phyloP scores from a whole-genome alignment of 2,329 filamentous ascomycete species.

The Elsinoe batatas region DNA sequence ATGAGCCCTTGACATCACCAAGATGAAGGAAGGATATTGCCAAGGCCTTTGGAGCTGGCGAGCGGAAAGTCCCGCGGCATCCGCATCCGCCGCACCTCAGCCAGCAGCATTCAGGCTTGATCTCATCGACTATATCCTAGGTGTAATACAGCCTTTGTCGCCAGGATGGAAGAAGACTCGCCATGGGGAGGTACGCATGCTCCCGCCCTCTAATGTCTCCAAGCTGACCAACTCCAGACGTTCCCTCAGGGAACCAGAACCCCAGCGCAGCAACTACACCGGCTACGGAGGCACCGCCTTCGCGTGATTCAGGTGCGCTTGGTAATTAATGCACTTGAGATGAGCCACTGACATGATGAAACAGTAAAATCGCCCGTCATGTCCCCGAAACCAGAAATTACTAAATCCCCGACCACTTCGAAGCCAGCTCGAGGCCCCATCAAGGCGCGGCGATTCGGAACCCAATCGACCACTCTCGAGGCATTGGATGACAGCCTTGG shows the following conservation, averaged over 20 bases:
- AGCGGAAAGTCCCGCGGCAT: not conserved
- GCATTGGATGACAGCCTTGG: slow-evolving; percentile 68
- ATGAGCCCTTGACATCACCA: too few relatives aligned
- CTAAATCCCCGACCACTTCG: slow-evolving; percentile 18
- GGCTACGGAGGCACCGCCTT: slow-evolving; percentile 21
- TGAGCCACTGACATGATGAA: not conserved
- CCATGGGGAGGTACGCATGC: slow-evolving; percentile 16
- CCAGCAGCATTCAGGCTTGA: slow-evolving; percentile 7
- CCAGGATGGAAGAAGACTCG: slow-evolving; percentile 17
- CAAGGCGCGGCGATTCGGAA: slow-evolving; percentile 52
- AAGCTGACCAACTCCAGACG: slow-evolving; percentile 29
- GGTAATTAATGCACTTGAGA: not conserved
- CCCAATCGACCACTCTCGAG: slow-evolving; percentile 68
- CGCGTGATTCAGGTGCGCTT: slow-evolving; percentile 1
- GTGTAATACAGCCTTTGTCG: not conserved
- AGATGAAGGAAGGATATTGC: too few relatives aligned
- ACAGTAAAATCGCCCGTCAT: not conserved
- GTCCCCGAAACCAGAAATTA: not conserved
- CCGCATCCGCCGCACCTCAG: slow-evolving; percentile 5
- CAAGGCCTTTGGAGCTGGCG: too few relatives aligned
- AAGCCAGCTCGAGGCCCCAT: slow-evolving; percentile 27
- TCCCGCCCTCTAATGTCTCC: not conserved
- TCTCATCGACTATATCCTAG: not conserved
- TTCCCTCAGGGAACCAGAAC: slow-evolving; percentile 37
- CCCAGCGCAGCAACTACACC: slow-evolving; percentile 32